A percentile compares a stretch with the other conserved stretches of the same genome.
These are phyloP conservation scores for Bipolaris zeicola DNA, from an alignment of 2,329 filamentous ascomycete species.

Conservation along the genomic window DNA sequence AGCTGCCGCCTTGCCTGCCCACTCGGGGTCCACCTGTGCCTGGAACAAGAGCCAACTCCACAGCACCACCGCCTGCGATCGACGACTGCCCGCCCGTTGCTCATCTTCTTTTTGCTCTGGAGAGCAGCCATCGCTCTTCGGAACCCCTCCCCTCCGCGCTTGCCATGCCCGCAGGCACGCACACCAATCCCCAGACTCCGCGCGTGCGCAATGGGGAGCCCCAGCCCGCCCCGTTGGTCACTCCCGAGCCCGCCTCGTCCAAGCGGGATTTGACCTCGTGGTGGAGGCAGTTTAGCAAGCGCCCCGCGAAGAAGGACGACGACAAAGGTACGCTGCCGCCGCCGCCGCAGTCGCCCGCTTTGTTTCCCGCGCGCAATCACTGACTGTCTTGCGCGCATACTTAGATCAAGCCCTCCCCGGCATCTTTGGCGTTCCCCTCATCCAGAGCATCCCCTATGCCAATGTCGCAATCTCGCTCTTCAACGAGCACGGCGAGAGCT, in stretches of 20 bases:
- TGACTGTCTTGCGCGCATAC: slow-evolving; percentile 25
- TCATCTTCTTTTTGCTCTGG: slow-evolving; percentile 14
- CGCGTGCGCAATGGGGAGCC: slow-evolving; percentile 52
- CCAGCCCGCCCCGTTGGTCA: slow-evolving; percentile 53
- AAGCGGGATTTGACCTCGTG: slow-evolving; percentile 91
- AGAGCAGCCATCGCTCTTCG: slow-evolving; percentile 36
- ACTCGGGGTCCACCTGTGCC: slow-evolving; percentile 29
- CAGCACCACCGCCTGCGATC: slow-evolving; percentile 27
- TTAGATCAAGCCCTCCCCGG: slow-evolving; percentile 63
- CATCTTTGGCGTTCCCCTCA: slow-evolving; percentile 93
- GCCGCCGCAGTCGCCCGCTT: slow-evolving; percentile 11
- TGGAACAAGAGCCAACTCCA: slow-evolving; percentile 23
- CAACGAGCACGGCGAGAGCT: slow-evolving; percentile 89
- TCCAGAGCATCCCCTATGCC: slow-evolving; percentile 93
- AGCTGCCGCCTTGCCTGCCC: slow-evolving; percentile 40
- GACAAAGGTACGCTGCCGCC: slow-evolving; percentile 60
- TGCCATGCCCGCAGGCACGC: slow-evolving; percentile 49
- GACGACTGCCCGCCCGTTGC: slow-evolving; percentile 19
- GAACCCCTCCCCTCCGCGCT: slow-evolving; percentile 8
- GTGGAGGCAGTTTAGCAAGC: slow-evolving; percentile 92
- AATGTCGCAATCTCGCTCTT: slow-evolving; percentile 97
- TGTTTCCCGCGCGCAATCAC: slow-evolving; percentile 24
- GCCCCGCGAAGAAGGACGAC: slow-evolving; percentile 64
- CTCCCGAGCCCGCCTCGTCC: slow-evolving; percentile 72
- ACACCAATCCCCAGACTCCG: slow-evolving; percentile 47